Evolutionary conservation across 345 rosid species (phyloP).

Genomic region (Bruguiera gymnorhiza): DNA sequence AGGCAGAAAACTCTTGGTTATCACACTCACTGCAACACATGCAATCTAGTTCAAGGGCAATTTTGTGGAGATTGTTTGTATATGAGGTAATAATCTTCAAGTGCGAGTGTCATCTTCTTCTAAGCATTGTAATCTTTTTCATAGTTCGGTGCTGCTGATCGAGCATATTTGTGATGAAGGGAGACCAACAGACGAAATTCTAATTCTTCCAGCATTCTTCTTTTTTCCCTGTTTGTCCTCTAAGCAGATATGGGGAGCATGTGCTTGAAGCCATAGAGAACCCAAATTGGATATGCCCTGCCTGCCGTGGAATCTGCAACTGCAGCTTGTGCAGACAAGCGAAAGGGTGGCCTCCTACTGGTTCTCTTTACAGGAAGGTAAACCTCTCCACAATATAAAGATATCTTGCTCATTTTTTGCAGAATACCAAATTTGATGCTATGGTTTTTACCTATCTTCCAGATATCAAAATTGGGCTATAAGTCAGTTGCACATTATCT

Average conservation of each 20-base stretch:
- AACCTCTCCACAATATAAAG: background rate
- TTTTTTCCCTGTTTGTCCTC: background rate
- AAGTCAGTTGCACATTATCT: constrained; percentile 97
- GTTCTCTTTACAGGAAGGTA: constrained; percentile 70
- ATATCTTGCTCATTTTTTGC: background rate
- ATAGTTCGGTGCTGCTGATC: no score
- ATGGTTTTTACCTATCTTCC: constrained; percentile 18
- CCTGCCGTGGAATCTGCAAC: constrained; percentile 88
- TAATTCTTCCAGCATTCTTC: background rate
- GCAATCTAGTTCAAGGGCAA: constrained; percentile 68
- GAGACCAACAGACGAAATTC: background rate
- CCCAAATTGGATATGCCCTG: constrained; percentile 78
- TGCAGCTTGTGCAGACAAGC: constrained; percentile 81
- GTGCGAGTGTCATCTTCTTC: background rate
- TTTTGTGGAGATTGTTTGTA: constrained; percentile 94
- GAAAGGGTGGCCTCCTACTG: constrained; percentile 86
- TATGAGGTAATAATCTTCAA: constrained; percentile 53
- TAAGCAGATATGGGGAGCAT: constrained; percentile 83
- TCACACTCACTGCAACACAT: constrained; percentile 67
- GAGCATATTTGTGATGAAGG: no score
- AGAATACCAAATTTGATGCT: constrained; percentile 2
- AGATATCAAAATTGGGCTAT: constrained; percentile 70
- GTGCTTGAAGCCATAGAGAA: constrained; percentile 81
- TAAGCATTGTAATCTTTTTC: no score
- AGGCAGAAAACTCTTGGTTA: constrained; percentile 96